Evolutionary conservation across 306 rosid genomes (phyloP).

Genomic region (Sesbania bispinosa): DNA sequence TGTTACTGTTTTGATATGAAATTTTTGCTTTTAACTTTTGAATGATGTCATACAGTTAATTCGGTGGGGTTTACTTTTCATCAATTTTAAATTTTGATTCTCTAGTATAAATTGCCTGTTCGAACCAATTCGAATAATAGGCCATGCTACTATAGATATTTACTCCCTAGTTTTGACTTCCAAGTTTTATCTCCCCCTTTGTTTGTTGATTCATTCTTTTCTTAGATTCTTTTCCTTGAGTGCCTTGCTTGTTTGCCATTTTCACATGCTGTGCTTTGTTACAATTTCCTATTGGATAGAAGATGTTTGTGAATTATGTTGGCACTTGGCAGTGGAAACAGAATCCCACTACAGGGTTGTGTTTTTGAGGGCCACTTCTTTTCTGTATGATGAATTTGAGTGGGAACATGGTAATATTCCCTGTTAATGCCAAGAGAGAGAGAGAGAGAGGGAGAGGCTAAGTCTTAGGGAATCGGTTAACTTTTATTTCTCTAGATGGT

Average conservation of each 20-base stretch:
- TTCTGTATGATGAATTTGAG: constrained; percentile 27
- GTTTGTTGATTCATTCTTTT: background rate
- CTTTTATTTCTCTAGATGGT: constrained; percentile 16
- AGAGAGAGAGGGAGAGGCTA: constrained; percentile 15
- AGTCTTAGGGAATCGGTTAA: constrained; percentile 12
- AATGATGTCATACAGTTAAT: constrained; percentile 26
- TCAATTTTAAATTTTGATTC: constrained; percentile 1
- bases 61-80: background rate
- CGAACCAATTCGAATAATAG: background rate
- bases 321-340: constrained; percentile 32
- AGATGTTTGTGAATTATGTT: constrained; percentile 22
- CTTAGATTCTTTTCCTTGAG: background rate
- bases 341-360: constrained; percentile 28
- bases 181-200: constrained; percentile 7
- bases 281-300: constrained; percentile 11
- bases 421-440: constrained; percentile 14
- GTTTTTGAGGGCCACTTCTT: constrained; percentile 25
- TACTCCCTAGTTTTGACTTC: background rate
- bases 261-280: constrained; percentile 7
- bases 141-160: background rate
- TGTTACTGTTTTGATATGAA: constrained; percentile 25
- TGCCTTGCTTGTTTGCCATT: constrained; percentile 24
- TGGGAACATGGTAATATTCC: constrained; percentile 38
- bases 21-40: constrained; percentile 20
- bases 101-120: constrained; percentile 9